Base-by-base conservation (phyloP, 805 yeast genomes). In the Komagataella kurtzmanii region DNA sequence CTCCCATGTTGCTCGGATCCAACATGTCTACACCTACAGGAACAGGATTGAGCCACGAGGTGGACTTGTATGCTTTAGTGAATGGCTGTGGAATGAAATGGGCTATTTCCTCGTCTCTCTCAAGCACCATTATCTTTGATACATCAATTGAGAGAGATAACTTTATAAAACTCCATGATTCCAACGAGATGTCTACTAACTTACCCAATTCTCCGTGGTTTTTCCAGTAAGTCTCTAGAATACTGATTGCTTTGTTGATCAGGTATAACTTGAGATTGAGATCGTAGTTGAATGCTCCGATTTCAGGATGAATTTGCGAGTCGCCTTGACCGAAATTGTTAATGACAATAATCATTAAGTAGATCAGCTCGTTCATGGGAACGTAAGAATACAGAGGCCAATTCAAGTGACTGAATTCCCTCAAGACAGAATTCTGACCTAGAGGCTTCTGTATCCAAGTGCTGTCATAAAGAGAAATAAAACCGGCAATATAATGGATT, bases 321-420 rank as follows among this genome's bases (percentile, higher is more conserved):
- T 67, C 52, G 1, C 59, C 60, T 17, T 65, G 69, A 53, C 74
- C 74, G 59, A 78, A 66, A 59, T 79, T 81, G 6, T 78, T 74
- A 2, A 77, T 71, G 49, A 80, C 67, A 36, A 79, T 75, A 12
- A 77, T 74, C 56, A 77, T 66, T 54, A 79, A 64, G 51, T 79
- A 60, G 12, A 79, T 74, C 14, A 80, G 70, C 6, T 81, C 77
- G 61, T 80, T 83, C 50, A 79, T 67, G 2, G 85, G 85, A 49
- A 80, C 72, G n/a, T 78, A 76, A 47, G 81, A 68, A 58, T 79
- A 74, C 49, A 79, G 70, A 55, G 78, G 80, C 85, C 85, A 80
- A 56, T 79, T 80, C 61, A 68, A 80, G 52, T 73, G 71, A 5
- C 78, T 78, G 59, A 73, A 76, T 50, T 74, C 71, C 47, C 64